phyloP scores from a whole-genome alignment of 2,329 filamentous ascomycete genomes.

The Fusarium vanettenii region DNA sequence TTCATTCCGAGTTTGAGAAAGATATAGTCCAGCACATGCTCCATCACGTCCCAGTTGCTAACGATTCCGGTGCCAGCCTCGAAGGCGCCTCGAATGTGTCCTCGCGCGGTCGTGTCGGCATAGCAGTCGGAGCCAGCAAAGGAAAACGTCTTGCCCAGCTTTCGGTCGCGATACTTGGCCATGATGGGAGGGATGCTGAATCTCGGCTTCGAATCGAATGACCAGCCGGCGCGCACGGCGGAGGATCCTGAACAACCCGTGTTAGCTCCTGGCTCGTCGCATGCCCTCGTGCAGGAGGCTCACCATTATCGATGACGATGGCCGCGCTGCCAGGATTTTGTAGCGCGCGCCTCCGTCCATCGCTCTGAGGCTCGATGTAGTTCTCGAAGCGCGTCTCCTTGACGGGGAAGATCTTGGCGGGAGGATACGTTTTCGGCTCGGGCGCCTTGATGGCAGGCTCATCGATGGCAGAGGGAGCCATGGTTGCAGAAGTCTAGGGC shows the following conservation, averaged over 20 bases:
- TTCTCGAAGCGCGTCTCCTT: slow-evolving; percentile 72
- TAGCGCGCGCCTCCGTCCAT: slow-evolving; percentile 78
- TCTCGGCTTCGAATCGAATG: slow-evolving; percentile 85
- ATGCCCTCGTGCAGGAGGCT: slow-evolving; percentile 28
- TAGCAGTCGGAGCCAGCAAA: slow-evolving; percentile 95
- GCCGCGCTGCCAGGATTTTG: slow-evolving; percentile 71
- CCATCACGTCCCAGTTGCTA: slow-evolving; percentile 98
- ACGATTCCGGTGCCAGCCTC: slow-evolving; percentile 91
- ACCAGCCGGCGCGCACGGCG: slow-evolving; percentile 92
- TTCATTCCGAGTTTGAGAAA: slow-evolving; percentile 95
- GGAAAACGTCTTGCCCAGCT: slow-evolving; percentile 89
- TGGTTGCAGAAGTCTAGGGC: slow-evolving; percentile 42
- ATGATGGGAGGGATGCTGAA: slow-evolving; percentile 88
- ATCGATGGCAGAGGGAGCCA: slow-evolving; percentile 67
- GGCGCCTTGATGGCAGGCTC: slow-evolving; percentile 51
- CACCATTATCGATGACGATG: slow-evolving; percentile 99
- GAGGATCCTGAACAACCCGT: slow-evolving; percentile 76
- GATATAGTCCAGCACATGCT: slow-evolving; percentile 91
- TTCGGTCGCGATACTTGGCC: slow-evolving; percentile 95
- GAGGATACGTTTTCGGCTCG: slow-evolving; percentile 59
- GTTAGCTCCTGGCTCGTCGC: slow-evolving; percentile 34
- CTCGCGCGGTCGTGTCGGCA: slow-evolving; percentile 90
- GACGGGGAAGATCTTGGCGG: slow-evolving; percentile 69
- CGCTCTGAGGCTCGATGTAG: slow-evolving; percentile 64
- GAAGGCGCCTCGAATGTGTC: slow-evolving; percentile 91